These are phyloP conservation scores for Phialophora verrucosa DNA, from an alignment of 2,329 filamentous ascomycete species.

Conservation along the genomic window DNA sequence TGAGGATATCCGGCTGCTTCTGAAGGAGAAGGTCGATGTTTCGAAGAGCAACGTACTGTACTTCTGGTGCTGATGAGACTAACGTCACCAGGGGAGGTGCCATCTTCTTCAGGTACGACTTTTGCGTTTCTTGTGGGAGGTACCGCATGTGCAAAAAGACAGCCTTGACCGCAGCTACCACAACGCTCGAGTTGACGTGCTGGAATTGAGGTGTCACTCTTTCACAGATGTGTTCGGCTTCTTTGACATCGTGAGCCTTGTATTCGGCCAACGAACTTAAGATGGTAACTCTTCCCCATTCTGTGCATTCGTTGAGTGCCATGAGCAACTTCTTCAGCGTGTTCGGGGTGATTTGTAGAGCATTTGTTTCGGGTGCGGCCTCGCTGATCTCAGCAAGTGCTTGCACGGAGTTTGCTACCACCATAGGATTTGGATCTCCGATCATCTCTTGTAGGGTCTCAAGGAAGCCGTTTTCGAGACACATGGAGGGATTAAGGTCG, in stretches of 20 bases:
- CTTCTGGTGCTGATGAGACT: constrained; percentile 92
- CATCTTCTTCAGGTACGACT: constrained; percentile 97
- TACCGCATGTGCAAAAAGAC: constrained; percentile 96
- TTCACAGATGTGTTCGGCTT: constrained; percentile 98
- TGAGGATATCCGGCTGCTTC: constrained; percentile 93
- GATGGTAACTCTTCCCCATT: constrained; percentile 97
- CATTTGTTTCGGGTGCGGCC: constrained; percentile 85
- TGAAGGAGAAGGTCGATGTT: constrained; percentile 97
- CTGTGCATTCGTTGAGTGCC: constrained; percentile 96
- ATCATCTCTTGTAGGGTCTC: constrained; percentile 95
- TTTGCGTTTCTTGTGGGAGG: constrained; percentile 76
- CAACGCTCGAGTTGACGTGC: constrained; percentile 96
- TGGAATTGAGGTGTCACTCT: constrained; percentile 95
- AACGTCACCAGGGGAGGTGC: constrained; percentile 93
- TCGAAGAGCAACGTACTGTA: constrained; percentile 93
- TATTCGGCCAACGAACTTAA: constrained; percentile 89
- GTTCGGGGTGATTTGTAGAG: constrained; percentile 78
- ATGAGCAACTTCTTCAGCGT: constrained; percentile 94
- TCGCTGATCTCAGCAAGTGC: constrained; percentile 91
- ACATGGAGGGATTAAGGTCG: constrained; percentile 89
- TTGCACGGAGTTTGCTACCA: constrained; percentile 95
- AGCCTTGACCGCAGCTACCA: constrained; percentile 94
- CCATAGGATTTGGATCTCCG: constrained; percentile 97
- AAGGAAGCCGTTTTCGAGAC: constrained; percentile 94
- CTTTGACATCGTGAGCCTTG: constrained; percentile 83